These are phyloP conservation scores for Cladosporium cucumerinum DNA, from an alignment of 2,329 filamentous ascomycete species.

Conservation along the genomic window DNA sequence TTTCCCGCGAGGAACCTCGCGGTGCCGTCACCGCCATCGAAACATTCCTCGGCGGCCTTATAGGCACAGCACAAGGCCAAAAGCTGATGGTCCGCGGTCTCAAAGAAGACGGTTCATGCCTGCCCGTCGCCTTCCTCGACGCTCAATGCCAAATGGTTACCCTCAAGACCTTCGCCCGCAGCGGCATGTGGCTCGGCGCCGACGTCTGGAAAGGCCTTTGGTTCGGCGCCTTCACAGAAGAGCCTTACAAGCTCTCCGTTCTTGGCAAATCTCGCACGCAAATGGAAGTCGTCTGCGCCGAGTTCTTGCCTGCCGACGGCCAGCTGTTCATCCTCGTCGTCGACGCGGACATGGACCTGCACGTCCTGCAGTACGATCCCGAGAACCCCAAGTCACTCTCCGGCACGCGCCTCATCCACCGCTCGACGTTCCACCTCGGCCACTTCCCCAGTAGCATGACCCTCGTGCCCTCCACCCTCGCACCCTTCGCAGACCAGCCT, in stretches of 20 bases:
- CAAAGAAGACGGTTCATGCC: constrained; percentile 87
- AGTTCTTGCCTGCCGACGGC: constrained; percentile 76
- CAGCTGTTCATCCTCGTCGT: constrained; percentile 78
- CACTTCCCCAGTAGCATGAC: constrained; percentile 73
- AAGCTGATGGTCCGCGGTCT: constrained; percentile 96
- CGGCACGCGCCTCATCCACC: constrained; percentile 80
- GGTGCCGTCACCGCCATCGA: constrained; percentile 82
- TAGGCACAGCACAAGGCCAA: constrained; percentile 90
- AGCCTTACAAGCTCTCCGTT: constrained; percentile 91
- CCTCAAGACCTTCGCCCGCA: constrained; percentile 77
- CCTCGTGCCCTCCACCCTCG: constrained; percentile 65
- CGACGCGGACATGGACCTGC: constrained; percentile 80
- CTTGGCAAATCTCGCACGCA: constrained; percentile 81
- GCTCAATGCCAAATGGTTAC: constrained; percentile 90
- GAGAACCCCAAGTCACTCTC: constrained; percentile 93
- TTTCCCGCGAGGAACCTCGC: constrained; percentile 87
- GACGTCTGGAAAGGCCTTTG: constrained; percentile 92
- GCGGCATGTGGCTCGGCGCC: constrained; percentile 80
- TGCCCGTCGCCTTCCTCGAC: constrained; percentile 96
- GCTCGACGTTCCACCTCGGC: constrained; percentile 82
- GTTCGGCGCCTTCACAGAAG: constrained; percentile 95
- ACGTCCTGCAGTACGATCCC: constrained; percentile 89
- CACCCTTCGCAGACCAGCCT: constrained; percentile 43
- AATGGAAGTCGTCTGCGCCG: constrained; percentile 74
- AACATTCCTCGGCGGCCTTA: constrained; percentile 76